Evolutionary conservation across 371 early-diverging fungal species (phyloP), one percentile per base, ranked within the genome.

Genomic region (Phascolomyces articulosus): DNA sequence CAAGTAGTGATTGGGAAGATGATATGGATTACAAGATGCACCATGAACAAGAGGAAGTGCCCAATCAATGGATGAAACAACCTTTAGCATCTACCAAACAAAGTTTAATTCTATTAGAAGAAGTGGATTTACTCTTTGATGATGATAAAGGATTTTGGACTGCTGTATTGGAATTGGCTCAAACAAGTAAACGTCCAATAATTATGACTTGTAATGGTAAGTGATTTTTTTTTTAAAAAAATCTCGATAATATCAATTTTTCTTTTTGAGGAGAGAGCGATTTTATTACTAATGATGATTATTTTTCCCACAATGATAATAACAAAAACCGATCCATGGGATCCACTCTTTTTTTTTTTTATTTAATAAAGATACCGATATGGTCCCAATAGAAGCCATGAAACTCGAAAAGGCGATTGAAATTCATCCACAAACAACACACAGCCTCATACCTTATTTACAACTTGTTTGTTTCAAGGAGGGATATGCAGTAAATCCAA

Each of bases 131-230:
- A 7, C 62, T 95, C 3, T 94, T 89, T 79, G 93, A 94, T 28
- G 87, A 90, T 40, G 96, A 95, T 68, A 88, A 88, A 56, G 91
- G 91, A 0, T 90, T 95, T 55, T 94, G 94, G 93, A 62, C 84
- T 0, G 87, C 88, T 1, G 79, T 95, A 6, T 73, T 77, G 27
- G 80, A 87, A 29, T 65, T 95, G 40, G 84, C 93, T 4, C 85
- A 87, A 61, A 88, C 80, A 40, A 91, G 90, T 75, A 89, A 88
- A 57, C 78, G 93, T 8, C 95, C 95, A 0, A 93, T 95, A 23
- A 83, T 94, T 20, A 82, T 94, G 71, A 94, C 93, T 0, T 91
- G 93, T 73, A 90, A 90, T 69, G 87, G 91, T 88, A 82, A 74
- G 67, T 13, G 38, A 7, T 18, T 31, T 58, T 13, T 26, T 21